These are phyloP conservation scores for Lasiodiplodia gonubiensis DNA, from an alignment of 2,329 filamentous ascomycete species.

Conservation along the genomic window DNA sequence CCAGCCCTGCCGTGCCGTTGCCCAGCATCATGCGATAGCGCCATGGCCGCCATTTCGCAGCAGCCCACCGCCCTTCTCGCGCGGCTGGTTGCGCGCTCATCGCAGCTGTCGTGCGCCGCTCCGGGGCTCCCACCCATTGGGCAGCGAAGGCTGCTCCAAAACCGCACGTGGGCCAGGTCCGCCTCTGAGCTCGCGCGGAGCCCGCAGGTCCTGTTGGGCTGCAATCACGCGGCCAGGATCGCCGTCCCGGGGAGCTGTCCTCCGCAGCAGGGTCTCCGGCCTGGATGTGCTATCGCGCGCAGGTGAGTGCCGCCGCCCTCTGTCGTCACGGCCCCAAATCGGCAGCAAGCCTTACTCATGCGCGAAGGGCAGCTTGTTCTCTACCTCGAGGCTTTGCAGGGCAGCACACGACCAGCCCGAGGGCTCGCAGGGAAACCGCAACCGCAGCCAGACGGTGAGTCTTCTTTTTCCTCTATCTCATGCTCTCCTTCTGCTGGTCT, in stretches of 20 bases:
- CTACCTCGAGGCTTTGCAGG: background rate
- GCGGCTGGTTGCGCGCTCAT: constrained; percentile 4
- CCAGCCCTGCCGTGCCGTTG: background rate
- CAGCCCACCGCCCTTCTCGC: constrained; percentile 12
- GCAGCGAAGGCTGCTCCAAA: background rate
- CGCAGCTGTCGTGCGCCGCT: constrained; percentile 1
- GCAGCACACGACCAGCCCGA: background rate
- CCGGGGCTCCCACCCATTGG: constrained; percentile 8
- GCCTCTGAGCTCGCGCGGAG: constrained; percentile 24
- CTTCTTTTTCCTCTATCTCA: background rate
- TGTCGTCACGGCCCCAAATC: constrained; percentile 11
- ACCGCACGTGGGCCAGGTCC: constrained; percentile 16
- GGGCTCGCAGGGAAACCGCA: constrained; percentile 1
- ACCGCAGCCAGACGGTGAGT: constrained; percentile 18
- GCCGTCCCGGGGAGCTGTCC: constrained; percentile 2
- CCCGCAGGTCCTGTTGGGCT: constrained; percentile 19
- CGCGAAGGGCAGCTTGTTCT: constrained; percentile 11
- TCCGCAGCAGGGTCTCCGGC: constrained; percentile 6
- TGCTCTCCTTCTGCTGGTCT: constrained; percentile 14
- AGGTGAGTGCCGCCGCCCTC: constrained; percentile 11
- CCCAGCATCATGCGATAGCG: constrained; percentile 10
- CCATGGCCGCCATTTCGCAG: constrained; percentile 5
- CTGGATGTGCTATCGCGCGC: constrained; percentile 8
- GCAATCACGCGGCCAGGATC: constrained; percentile 1
- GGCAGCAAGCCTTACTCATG: constrained; percentile 20